Conservation (phyloP, 345 rosid genomes). For the Melaleuca alternifolia region DNA sequence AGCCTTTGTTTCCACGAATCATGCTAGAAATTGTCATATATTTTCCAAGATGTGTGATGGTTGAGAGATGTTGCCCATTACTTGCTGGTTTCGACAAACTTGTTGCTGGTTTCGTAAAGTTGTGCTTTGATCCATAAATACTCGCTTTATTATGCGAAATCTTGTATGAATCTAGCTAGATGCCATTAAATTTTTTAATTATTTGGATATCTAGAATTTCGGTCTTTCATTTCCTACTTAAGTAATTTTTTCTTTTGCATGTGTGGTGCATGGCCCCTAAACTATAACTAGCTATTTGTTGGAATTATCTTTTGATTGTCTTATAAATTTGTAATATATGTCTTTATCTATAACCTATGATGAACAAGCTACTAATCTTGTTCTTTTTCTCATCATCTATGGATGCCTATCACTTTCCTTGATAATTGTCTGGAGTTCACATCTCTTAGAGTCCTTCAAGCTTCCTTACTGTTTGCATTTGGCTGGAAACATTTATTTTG, state of each 20-base stretch:
- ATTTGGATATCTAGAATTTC: not conserved
- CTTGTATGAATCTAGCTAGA: not conserved
- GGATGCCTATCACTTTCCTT: not conserved
- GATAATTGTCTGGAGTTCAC: not conserved
- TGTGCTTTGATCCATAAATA: not conserved
- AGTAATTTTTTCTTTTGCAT: not conserved
- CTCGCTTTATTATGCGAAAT: not conserved
- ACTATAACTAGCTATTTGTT: not conserved
- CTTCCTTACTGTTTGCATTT: not conserved
- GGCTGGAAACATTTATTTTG: not conserved
- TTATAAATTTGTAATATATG: not conserved
- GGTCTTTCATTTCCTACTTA: not conserved
- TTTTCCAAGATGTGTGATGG: not conserved
- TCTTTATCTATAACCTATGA: not conserved
- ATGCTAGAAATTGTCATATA: no score
- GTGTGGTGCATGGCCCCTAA: not conserved
- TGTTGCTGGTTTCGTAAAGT: not conserved
- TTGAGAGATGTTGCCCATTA: not conserved
- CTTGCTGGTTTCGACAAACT: not conserved
- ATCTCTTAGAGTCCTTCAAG: not conserved
- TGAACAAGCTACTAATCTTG: not conserved
- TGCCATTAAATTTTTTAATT: not conserved
- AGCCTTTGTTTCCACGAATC: no score
- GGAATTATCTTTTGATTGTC: not conserved
- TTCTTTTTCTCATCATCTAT: not conserved